Evolutionary conservation across 2,329 filamentous ascomycete species (phyloP), one percentile per base, ranked within the genome.

Genomic region (Paecilomyces sp.): DNA sequence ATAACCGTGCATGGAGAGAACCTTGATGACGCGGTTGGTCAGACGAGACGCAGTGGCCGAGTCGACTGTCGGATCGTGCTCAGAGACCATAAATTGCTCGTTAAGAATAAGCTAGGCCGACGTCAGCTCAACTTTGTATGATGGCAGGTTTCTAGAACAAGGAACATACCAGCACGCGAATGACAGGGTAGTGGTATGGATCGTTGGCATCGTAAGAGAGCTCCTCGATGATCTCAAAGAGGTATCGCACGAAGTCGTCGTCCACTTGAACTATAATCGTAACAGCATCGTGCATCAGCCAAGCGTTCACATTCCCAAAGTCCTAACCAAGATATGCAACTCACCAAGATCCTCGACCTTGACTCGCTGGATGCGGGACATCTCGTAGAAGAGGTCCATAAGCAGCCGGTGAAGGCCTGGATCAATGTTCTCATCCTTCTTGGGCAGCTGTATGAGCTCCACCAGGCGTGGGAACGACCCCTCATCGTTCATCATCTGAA

Each of bases 141-240:
- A 6, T n/a, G n/a, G 22, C 2, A 2, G 7, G 36, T 41, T 47
- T 18, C 7, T n/a, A 47, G 13, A 12, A 13, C 11, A 34, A 47
- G 33, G 11, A 7, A 79, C 87, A 73, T 77, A 96, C 92, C 77
- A 99, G 75, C 56, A 97, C 92, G 64, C 92, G 86, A 70, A 99
- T 97, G 54, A 97, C 88, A 5, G 91, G 89, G 72, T 97, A 97
- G 73, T 97, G 93, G 73, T 96, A 99, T 0, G 93, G 93, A 73
- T 97, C 94, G 65, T 91, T 85, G 24, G 85, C 87, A 74, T 97
- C 93, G 71, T 93, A 87, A 6, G 91, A 94, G 4, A 93, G 81
- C 63, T 90, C 84, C 76, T 97, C 93, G 69, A 97, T 93, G 59
- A 96, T 87, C 64, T 88, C 83, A 69, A 97, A 92, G 9, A 99